Conservation (phyloP, 306 rosid genomes). For the Rosa persica region DNA sequence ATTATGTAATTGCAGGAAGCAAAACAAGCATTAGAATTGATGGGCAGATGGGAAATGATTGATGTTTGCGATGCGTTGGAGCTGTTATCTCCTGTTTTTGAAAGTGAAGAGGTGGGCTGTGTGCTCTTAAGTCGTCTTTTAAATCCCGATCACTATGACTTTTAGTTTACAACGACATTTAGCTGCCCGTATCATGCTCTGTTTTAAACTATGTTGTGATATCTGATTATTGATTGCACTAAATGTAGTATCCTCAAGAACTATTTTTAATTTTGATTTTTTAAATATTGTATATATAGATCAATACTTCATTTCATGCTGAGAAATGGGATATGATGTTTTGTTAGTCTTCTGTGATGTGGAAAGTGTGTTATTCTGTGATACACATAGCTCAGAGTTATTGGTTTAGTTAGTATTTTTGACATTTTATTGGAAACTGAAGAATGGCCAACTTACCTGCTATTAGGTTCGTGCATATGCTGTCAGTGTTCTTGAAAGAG, state of each 20-base stretch:
- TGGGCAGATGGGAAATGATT: slow-evolving; percentile 95
- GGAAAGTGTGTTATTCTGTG: neutral
- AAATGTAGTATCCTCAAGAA: neutral
- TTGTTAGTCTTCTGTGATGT: slow-evolving; percentile 6
- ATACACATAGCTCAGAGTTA: neutral
- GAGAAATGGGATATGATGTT: neutral
- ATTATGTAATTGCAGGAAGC: slow-evolving; percentile 77
- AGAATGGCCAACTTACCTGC: slow-evolving; percentile 14
- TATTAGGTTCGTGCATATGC: slow-evolving; percentile 99
- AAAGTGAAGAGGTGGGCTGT: slow-evolving; percentile 87
- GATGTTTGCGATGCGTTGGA: slow-evolving; percentile 94
- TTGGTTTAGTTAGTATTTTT: neutral
- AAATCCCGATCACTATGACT: neutral
- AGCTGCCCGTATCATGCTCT: neutral
- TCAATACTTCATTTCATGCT: neutral
- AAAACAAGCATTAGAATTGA: slow-evolving; percentile 88
- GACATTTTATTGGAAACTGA: slow-evolving; percentile 17
- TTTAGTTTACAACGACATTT: neutral
- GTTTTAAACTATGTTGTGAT: neutral
- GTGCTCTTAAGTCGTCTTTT: neutral
- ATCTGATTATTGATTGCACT: slow-evolving; percentile 3
- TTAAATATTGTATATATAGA: slow-evolving; percentile 1
- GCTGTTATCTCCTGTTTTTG: slow-evolving; percentile 92
- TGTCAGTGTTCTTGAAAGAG: slow-evolving; percentile 97
- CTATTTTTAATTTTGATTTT: neutral